These are phyloP conservation scores for Musa beccarii DNA, from an alignment of 176 grass and related monocot species.

Conservation along the genomic window DNA sequence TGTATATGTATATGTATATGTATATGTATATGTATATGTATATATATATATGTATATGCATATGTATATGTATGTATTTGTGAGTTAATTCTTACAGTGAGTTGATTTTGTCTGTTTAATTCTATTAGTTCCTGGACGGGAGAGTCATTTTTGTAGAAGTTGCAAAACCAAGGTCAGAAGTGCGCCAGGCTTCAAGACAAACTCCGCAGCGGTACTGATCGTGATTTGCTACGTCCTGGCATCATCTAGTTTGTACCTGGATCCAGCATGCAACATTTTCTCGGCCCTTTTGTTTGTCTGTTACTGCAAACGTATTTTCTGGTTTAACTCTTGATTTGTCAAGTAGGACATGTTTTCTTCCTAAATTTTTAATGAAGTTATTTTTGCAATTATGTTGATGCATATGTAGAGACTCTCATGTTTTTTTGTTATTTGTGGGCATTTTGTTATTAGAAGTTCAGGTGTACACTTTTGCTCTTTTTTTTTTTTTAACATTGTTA, in stretches of 20 bases:
- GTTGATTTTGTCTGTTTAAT: slow-evolving; percentile 10
- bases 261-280: neutral
- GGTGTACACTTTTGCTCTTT: no score
- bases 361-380: neutral
- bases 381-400: neutral
- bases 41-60: no score
- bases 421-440: neutral
- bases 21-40: no score
- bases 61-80: no score
- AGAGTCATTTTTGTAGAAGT: slow-evolving; percentile 69
- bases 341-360: neutral
- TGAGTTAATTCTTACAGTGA: neutral
- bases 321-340: neutral
- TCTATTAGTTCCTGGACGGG: slow-evolving; percentile 56
- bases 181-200: slow-evolving; percentile 12
- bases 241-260: neutral
- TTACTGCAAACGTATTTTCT: neutral
- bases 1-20: no score
- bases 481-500: no score
- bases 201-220: slow-evolving; percentile 14
- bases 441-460: neutral
- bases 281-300: neutral
- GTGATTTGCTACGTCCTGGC: neutral
- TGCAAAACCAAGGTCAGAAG: slow-evolving; percentile 37
- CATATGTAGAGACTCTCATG: neutral